Base-by-base conservation (phyloP, 768 basidiomycete genomes). In the Phylloporus arenicola region DNA sequence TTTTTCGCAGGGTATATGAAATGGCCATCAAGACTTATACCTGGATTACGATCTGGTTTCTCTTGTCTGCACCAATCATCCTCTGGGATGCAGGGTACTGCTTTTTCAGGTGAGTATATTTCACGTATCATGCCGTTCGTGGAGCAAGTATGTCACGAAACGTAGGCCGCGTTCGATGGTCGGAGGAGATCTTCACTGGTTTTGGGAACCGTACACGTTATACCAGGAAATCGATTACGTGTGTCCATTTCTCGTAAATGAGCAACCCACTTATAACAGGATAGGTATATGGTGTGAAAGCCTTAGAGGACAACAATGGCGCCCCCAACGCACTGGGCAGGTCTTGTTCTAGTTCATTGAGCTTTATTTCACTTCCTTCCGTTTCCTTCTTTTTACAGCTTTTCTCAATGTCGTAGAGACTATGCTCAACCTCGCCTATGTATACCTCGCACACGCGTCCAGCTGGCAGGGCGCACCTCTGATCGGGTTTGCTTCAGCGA, bases 131-230 rank as follows among this genome's bases (percentile, higher is more conserved):
- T 30, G 4, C 1, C 2, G 27, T 29, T 22, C 5, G 22, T 24
- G 22, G 5, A 24, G 3, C 22, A 24, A 3, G 3, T 24, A 3
- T 24, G 5, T 24, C 5, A 24, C 22, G 5, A 24, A 24, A 47
- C 13, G 1, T 52, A 91, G 91, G 33, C 92, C 92, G n/a, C 78
- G 90, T 17, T 92, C 89, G 3, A 88, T 93, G 83, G 72, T 71
- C 56, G 90, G 88, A 1, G 92, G 92, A 2, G 90, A 93, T 67
- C 73, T 93, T 41, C 87, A 92, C 58, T 94, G 91, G 92, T 78
- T 94, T 39, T 95, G 92, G 92, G 72, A 77, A 51, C 89, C 90
- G 2, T 94, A 94, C 61, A 77, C 74, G 20, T 52, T 88, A 25
- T 92, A 91, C 68, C 84, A 89, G 61, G 72, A 84, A 16, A 71